These are phyloP conservation scores for Penicillium mononematosum DNA, from an alignment of 495 filamentous ascomycete genomes.

Conservation along the genomic window DNA sequence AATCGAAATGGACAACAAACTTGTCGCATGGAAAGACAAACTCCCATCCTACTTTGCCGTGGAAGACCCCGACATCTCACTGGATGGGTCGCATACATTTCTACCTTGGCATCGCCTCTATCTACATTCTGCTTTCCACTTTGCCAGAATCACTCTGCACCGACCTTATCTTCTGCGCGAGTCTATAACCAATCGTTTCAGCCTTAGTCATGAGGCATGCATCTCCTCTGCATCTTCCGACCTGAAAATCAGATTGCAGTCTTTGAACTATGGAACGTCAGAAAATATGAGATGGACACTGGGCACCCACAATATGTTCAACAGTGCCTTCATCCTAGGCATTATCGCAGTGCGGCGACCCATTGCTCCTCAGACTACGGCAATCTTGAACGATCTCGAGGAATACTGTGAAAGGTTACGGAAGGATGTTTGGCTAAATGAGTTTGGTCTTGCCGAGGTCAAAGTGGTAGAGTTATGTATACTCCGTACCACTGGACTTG, in stretches of 20 bases:
- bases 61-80: slow-evolving; percentile 6
- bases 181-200: slow-evolving; percentile 19
- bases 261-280: slow-evolving; percentile 15
- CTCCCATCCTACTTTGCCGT: slow-evolving; percentile 16
- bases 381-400: slow-evolving; percentile 17
- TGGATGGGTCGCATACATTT: slow-evolving; percentile 11
- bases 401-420: slow-evolving; percentile 17
- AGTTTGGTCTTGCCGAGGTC: slow-evolving; percentile 20
- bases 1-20: slow-evolving; percentile 19
- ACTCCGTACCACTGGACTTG: slow-evolving; percentile 11
- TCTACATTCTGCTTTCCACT: slow-evolving; percentile 20
- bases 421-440: slow-evolving; percentile 18
- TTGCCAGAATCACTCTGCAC: slow-evolving; percentile 20
- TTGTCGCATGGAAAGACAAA: slow-evolving; percentile 16
- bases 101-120: slow-evolving; percentile 22
- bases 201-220: slow-evolving; percentile 20
- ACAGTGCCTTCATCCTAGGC: slow-evolving; percentile 19
- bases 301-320: slow-evolving; percentile 22
- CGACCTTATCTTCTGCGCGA: slow-evolving; percentile 20
- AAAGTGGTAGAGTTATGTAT: slow-evolving; percentile 21
- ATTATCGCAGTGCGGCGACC: slow-evolving; percentile 20
- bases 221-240: slow-evolving; percentile 19
- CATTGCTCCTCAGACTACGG: slow-evolving; percentile 15
- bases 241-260: slow-evolving; percentile 15
- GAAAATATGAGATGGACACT: slow-evolving; percentile 23